A percentile compares a stretch with the other conserved stretches of the same genome.
Evolutionary conservation across 1,284 basidiomycete species (phyloP).

Genomic region (Ceratobasidium sp.): DNA sequence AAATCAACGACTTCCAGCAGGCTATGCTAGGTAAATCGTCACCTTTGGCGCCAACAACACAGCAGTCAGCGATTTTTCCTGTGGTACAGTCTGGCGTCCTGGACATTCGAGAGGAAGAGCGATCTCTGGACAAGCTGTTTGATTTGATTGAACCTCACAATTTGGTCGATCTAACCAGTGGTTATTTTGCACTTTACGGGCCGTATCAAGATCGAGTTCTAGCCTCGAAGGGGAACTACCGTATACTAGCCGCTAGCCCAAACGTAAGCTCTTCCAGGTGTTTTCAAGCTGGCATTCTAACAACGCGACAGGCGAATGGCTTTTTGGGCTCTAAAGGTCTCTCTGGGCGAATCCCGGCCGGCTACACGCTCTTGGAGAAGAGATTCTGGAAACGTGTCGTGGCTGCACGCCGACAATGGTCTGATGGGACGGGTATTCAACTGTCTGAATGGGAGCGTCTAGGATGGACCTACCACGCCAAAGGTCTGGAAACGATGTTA

Average conservation of each 20-base stretch:
- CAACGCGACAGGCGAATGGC: constrained; percentile 82
- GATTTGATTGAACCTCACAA: constrained; percentile 50
- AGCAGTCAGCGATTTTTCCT: constrained; percentile 69
- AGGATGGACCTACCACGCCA: constrained; percentile 99
- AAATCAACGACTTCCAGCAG: neutral
- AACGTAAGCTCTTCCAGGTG: constrained; percentile 64
- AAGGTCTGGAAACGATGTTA: constrained; percentile 68
- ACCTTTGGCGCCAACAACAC: neutral
- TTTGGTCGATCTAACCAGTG: constrained; percentile 80
- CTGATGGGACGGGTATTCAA: constrained; percentile 64
- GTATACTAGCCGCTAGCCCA: constrained; percentile 88
- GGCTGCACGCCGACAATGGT: constrained; percentile 63
- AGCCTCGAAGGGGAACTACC: constrained; percentile 65
- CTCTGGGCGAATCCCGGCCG: constrained; percentile 93
- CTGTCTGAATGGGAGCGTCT: constrained; percentile 87
- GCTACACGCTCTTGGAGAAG: constrained; percentile 89
- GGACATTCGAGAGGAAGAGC: constrained; percentile 83
- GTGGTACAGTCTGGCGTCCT: constrained; percentile 88
- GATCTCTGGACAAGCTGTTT: constrained; percentile 69
- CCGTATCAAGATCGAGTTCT: constrained; percentile 84
- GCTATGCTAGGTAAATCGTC: neutral
- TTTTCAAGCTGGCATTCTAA: constrained; percentile 25
- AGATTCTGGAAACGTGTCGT: constrained; percentile 80
- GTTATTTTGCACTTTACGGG: constrained; percentile 91
- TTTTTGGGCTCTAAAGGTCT: constrained; percentile 91